These are phyloP conservation scores for Excoecaria cochinchinensis DNA, from an alignment of 345 rosid genomes.

Conservation along the genomic window DNA sequence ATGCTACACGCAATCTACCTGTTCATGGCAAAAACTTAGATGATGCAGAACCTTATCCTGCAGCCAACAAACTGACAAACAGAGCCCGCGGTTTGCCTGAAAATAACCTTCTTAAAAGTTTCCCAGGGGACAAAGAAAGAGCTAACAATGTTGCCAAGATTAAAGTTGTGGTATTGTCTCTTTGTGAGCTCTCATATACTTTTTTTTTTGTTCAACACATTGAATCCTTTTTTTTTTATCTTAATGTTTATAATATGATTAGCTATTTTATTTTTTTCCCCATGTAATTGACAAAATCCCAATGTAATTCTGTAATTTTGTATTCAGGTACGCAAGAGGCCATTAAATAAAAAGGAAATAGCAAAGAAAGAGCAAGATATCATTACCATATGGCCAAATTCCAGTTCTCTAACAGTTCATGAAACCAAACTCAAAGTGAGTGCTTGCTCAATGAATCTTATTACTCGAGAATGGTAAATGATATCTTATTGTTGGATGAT, in stretches of 20 bases:
- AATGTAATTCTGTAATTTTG: background rate
- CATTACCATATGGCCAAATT: constrained; percentile 40
- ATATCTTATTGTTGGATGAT: background rate
- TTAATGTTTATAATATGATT: background rate
- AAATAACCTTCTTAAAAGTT: constrained; percentile 43
- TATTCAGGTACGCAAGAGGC: constrained; percentile 60
- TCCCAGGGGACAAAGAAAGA: constrained; percentile 47
- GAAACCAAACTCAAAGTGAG: constrained; percentile 58
- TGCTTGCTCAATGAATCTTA: background rate
- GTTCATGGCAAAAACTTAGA: constrained; percentile 32
- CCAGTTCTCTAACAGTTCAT: constrained; percentile 47
- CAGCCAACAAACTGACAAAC: constrained; percentile 21
- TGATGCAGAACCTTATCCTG: constrained; percentile 34
- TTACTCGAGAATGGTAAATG: background rate
- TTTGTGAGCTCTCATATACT: background rate
- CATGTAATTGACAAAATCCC: background rate
- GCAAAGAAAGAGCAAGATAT: constrained; percentile 59
- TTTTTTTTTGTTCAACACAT: background rate
- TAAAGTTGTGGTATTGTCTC: constrained; percentile 55
- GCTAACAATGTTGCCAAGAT: constrained; percentile 57
- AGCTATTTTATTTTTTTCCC: background rate
- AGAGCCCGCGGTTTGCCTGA: constrained; percentile 32
- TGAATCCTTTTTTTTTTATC: background rate
- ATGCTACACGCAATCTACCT: constrained; percentile 30
- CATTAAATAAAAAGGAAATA: constrained; percentile 51